Evolutionary conservation across 805 yeast species (phyloP).

Genomic region (Wilhelminamyces savonicus): DNA sequence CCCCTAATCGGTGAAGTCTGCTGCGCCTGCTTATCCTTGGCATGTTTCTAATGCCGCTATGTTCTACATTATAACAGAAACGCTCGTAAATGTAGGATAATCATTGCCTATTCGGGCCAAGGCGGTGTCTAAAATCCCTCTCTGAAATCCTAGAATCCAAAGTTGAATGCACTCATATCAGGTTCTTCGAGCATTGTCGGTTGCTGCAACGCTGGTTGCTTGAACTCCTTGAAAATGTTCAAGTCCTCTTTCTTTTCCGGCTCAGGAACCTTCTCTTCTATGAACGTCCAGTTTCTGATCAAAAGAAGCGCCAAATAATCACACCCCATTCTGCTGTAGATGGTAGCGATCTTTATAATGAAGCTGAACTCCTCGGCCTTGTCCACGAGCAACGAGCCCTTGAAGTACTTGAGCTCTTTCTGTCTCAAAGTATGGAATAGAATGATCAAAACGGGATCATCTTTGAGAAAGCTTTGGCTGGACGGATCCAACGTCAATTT

Average conservation of each 20-base stretch:
- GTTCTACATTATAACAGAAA: no score
- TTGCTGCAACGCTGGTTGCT: slow-evolving; percentile 3
- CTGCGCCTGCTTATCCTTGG: no score
- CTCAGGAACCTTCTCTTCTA: slow-evolving; percentile 5
- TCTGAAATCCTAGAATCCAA: no score
- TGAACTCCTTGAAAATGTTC: slow-evolving; percentile 10
- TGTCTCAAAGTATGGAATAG: slow-evolving; percentile 59
- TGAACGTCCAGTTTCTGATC: slow-evolving; percentile 63
- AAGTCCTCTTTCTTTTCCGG: slow-evolving; percentile 1
- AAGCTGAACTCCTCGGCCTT: slow-evolving; percentile 51
- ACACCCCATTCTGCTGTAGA: slow-evolving; percentile 88
- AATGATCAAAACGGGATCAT: slow-evolving; percentile 76
- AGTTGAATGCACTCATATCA: background rate
- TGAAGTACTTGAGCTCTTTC: slow-evolving; percentile 41
- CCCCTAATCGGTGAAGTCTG: no score
- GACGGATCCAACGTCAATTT: slow-evolving; percentile 8
- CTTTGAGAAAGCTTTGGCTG: slow-evolving; percentile 44
- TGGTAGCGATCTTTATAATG: slow-evolving; percentile 54
- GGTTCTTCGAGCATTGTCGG: background rate
- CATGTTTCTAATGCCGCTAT: no score
- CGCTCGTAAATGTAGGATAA: no score
- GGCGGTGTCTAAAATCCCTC: no score
- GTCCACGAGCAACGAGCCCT: slow-evolving; percentile 42
- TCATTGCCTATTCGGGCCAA: no score
- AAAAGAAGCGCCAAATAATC: slow-evolving; percentile 65